These are phyloP conservation scores for Primulina huaijiensis DNA, from an alignment of 257 asterid genomes.

Conservation along the genomic window DNA sequence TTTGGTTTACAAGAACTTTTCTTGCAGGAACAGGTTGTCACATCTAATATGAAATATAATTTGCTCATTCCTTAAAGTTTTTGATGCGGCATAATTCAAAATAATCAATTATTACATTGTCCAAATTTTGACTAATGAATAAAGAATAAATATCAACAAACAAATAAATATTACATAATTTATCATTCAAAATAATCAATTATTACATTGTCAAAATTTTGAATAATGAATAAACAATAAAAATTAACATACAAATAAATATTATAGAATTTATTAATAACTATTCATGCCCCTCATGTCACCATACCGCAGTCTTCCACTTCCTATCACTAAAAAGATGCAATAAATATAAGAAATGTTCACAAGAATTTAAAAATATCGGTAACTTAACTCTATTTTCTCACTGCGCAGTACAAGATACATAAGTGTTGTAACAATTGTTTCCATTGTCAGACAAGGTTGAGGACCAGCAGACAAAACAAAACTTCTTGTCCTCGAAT, in stretches of 20 bases:
- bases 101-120: neutral
- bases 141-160: too few relatives aligned
- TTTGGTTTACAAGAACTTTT: neutral
- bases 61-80: conserved; percentile 12
- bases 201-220: too few relatives aligned
- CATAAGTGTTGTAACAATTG: conserved; percentile 69
- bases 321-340: neutral
- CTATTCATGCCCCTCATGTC: too few relatives aligned
- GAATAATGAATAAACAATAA: neutral
- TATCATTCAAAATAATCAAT: too few relatives aligned
- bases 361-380: conserved; percentile 15
- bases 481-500: conserved; percentile 68
- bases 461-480: conserved; percentile 65
- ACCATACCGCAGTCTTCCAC: neutral
- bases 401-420: conserved; percentile 87
- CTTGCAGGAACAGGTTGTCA: neutral
- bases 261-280: too few relatives aligned
- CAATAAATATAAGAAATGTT: too few relatives aligned
- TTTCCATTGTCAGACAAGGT: conserved; percentile 65
- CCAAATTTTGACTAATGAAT: neutral
- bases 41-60: conserved; percentile 8
- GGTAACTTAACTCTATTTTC: conserved; percentile 81
- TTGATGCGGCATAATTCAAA: neutral
- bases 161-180: too few relatives aligned
- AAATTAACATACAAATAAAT: neutral